phyloP scores from a whole-genome alignment of 2,329 filamentous ascomycete species.

The Apiospora marii region DNA sequence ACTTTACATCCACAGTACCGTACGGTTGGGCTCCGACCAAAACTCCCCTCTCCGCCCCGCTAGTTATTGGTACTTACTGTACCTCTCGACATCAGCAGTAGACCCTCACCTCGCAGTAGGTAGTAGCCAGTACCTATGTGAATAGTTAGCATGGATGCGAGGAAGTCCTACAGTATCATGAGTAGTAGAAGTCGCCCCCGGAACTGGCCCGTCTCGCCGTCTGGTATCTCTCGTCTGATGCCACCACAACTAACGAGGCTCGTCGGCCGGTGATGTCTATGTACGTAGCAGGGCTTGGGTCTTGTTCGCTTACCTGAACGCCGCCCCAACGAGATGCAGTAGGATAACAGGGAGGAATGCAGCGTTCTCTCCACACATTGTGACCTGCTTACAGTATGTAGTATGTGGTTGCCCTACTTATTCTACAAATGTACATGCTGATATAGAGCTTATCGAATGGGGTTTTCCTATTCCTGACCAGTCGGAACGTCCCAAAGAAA shows the following conservation, averaged over 20 bases:
- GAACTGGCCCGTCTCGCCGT: constrained; percentile 2
- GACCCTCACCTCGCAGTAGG: no score
- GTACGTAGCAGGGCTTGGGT: background rate
- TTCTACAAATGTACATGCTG: no score
- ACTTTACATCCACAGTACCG: constrained; percentile 7
- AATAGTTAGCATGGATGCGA: background rate
- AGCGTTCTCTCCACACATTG: background rate
- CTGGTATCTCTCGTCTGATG: background rate
- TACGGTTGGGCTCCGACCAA: constrained; percentile 6
- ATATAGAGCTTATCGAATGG: constrained; percentile 4
- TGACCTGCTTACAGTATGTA: background rate
- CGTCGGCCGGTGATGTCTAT: background rate
- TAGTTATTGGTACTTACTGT: background rate
- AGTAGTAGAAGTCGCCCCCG: background rate
- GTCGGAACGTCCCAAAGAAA: background rate
- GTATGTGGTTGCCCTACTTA: background rate
- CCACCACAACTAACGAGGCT: background rate
- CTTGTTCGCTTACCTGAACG: constrained; percentile 1
- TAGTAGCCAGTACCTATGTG: no score
- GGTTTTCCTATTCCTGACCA: background rate
- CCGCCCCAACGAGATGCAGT: background rate
- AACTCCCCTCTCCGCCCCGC: constrained; percentile 10
- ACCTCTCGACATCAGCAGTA: background rate
- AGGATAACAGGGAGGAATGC: background rate
- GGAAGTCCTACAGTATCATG: background rate